Evolutionary conservation across 768 basidiomycete genomes (phyloP).

Genomic region (Pisolithus marmoratus): DNA sequence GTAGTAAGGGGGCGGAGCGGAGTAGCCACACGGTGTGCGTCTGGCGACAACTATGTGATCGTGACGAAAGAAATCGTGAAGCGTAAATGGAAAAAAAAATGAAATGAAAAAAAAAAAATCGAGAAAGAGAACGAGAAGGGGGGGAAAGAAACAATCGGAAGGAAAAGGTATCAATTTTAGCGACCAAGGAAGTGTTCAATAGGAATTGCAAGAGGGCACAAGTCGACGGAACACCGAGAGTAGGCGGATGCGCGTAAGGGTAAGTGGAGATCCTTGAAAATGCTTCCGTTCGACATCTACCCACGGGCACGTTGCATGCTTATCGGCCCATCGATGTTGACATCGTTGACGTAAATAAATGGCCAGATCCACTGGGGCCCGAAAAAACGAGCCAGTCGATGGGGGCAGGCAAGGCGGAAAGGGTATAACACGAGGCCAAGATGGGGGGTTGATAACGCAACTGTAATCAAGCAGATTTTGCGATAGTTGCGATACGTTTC

Average conservation of each 20-base stretch:
- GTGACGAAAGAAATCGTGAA: too few species aligned
- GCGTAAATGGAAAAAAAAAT: not conserved
- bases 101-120: not conserved
- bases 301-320: slow-evolving; percentile 1
- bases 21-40: not conserved
- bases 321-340: slow-evolving; percentile 16
- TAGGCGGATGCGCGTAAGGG: not conserved
- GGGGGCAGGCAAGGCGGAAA: slow-evolving; percentile 20
- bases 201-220: too few species aligned
- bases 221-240: not conserved
- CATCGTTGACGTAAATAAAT: slow-evolving; percentile 15
- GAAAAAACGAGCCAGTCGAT: slow-evolving; percentile 11
- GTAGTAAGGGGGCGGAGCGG: not conserved
- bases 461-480: slow-evolving; percentile 1
- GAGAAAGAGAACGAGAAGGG: not conserved
- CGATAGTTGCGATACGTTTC: not conserved
- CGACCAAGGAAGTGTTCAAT: not conserved
- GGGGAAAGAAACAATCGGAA: not conserved
- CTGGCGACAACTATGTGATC: too few species aligned
- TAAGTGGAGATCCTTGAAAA: not conserved
- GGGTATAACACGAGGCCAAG: slow-evolving; percentile 40
- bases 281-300: not conserved
- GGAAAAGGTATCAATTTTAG: not conserved
- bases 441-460: slow-evolving; percentile 27
- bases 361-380: slow-evolving; percentile 20